Base-by-base conservation (phyloP, 2,329 filamentous ascomycete species). In the Fonsecaea nubica region DNA sequence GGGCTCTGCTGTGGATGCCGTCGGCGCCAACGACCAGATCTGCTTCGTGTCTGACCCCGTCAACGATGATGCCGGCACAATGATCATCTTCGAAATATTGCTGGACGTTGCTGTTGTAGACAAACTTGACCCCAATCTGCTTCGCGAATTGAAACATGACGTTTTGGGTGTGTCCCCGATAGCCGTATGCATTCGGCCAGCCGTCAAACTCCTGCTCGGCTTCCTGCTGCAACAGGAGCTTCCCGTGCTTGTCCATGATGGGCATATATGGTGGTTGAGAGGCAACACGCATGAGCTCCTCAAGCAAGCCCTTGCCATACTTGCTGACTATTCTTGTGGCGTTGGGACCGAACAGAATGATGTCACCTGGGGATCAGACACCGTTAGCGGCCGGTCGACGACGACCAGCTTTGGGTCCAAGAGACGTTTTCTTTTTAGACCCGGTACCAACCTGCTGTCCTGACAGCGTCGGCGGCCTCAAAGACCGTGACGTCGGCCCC, bases 41-140 rank as follows among this genome's bases (percentile, higher is more conserved):
- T 2, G 72, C 66, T 15, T 63, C 71, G 10, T 84, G 80, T 10
- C 73, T 77, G 75, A 66, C 71, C 4, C 74, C 70, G 35, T 79
- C 75, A 3, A 71, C 69, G 36, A 74, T 57, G 33, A 76, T 72
- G 42, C 74, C 73, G 3, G 72, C 70, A 53, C 67, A 65, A 9
- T 63, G 58, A 1, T 75, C 75, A 21, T 67, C 67, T 64, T 77
- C 74, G 63, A 75, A 77, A 63, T 74, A 76, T 33, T 73, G 72
- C 9, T 69, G 69, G 9, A 75, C 71, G 32, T 72, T 66, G 55
- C 72, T 72, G 21, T 74, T 74, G 38, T 75, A 63, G n/a, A 68
- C 53, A 50, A 77, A 71, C 38, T 76, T 72, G 1, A 77, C 72
- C 10, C 75, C 74, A 63, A 53, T 65, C 12, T 33, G 53, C 30